A percentile compares a stretch with the other conserved stretches of the same genome.
Conservation (phyloP, 176 grass and related monocot species). For the Carex parvula region DNA sequence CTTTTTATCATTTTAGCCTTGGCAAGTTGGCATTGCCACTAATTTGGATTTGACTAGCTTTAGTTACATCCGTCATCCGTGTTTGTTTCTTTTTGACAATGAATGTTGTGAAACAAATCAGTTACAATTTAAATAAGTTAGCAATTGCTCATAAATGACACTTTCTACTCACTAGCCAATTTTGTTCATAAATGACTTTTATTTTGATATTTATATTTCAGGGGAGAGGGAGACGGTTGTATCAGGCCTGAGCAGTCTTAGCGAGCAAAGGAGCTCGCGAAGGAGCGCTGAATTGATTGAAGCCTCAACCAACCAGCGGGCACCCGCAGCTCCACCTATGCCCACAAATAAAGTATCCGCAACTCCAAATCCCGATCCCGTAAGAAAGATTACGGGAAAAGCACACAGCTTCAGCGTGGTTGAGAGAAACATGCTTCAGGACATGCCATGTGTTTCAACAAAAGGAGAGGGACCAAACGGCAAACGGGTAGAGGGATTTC, state of each 20-base stretch:
- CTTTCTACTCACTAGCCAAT: neutral
- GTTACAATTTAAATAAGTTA: neutral
- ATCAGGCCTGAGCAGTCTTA: neutral
- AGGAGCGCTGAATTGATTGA: neutral
- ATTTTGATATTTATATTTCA: neutral
- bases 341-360: neutral
- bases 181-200: neutral
- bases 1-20: neutral
- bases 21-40: neutral
- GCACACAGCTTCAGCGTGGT: slow-evolving; percentile 37
- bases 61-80: neutral
- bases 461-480: slow-evolving; percentile 59
- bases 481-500: slow-evolving; percentile 59
- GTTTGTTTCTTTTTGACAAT: neutral
- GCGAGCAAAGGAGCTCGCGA: no score
- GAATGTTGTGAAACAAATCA: neutral
- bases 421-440: slow-evolving; percentile 48
- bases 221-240: neutral
- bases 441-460: slow-evolving; percentile 81
- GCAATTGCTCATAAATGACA: neutral
- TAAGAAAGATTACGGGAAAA: slow-evolving; percentile 26
- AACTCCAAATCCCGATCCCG: neutral
- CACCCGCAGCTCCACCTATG: neutral
- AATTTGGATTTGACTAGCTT: neutral
- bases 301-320: neutral